A percentile compares a stretch with the other conserved stretches of the same genome.
Evolutionary conservation across 257 asterid genomes (phyloP).

Genomic region (Scutellaria galericulata): DNA sequence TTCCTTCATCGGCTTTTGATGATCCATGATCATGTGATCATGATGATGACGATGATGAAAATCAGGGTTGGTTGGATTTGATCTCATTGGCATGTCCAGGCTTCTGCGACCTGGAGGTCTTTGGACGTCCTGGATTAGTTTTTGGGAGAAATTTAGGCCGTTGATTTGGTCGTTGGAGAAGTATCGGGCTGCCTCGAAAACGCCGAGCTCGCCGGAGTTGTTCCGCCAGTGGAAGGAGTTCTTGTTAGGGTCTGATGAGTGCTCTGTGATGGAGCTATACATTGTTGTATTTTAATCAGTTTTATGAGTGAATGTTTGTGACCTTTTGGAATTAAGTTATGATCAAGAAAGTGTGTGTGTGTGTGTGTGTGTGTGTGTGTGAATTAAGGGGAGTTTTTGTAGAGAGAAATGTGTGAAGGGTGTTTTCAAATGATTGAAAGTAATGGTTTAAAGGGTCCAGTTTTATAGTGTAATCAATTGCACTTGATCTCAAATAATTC

Average conservation of each 20-base stretch:
- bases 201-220: slow-evolving; percentile 80
- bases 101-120: slow-evolving; percentile 48
- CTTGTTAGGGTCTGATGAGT: slow-evolving; percentile 38
- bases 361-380: background rate
- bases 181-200: slow-evolving; percentile 82
- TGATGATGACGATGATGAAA: background rate
- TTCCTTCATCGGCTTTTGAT: slow-evolving; percentile 39
- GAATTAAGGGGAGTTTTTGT: slow-evolving; percentile 3
- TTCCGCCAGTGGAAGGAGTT: slow-evolving; percentile 59
- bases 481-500: slow-evolving; percentile 21
- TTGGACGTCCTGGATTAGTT: background rate
- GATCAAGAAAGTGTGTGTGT: background rate
- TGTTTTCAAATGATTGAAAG: slow-evolving; percentile 45
- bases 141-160: too few species aligned
- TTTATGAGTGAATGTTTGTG: background rate
- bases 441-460: slow-evolving; percentile 40
- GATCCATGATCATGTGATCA: slow-evolving; percentile 22
- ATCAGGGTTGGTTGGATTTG: slow-evolving; percentile 40
- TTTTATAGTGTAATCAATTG: slow-evolving; percentile 38
- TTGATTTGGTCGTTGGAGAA: slow-evolving; percentile 57
- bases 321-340: slow-evolving; percentile 19
- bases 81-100: slow-evolving; percentile 61
- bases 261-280: slow-evolving; percentile 39
- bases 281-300: background rate
- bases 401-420: slow-evolving; percentile 26